Conservation (phyloP, 805 yeast genomes). For the Saccharomycopsis schoenii region DNA sequence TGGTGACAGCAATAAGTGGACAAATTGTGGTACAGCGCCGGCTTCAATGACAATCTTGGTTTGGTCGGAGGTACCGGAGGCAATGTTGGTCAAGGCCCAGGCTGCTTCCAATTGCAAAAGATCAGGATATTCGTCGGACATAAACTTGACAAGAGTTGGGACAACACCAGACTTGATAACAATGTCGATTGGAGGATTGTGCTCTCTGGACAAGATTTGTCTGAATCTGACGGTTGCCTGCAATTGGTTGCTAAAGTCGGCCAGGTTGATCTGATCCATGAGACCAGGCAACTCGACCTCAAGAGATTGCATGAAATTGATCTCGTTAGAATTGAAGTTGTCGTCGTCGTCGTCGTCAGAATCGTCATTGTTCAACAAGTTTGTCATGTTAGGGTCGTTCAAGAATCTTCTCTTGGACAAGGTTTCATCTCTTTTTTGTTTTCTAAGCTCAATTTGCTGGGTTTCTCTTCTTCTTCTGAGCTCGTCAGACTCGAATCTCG, state of each 20-base stretch:
- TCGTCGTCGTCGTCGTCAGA: conserved; percentile 22
- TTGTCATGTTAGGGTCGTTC: conserved; percentile 39
- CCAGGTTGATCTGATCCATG: conserved; percentile 71
- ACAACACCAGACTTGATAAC: conserved; percentile 93
- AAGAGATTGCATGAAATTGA: conserved; percentile 22
- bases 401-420: conserved; percentile 89
- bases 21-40: conserved; percentile 90
- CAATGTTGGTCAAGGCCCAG: conserved; percentile 98
- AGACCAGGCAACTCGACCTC: conserved; percentile 71
- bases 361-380: conserved; percentile 39
- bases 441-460: conserved; percentile 92
- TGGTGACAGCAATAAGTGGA: conserved; percentile 65
- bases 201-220: conserved; percentile 86
- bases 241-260: conserved; percentile 69
- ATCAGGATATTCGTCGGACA: conserved; percentile 68
- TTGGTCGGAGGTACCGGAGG: conserved; percentile 86
- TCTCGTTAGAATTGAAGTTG: conserved; percentile 14
- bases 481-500: conserved; percentile 90
- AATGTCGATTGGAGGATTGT: conserved; percentile 90
- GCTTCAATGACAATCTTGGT: conserved; percentile 85
- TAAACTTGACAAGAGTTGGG: conserved; percentile 79
- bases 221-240: conserved; percentile 89
- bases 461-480: conserved; percentile 96
- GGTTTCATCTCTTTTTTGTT: conserved; percentile 92
- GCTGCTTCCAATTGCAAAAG: conserved; percentile 95